Percentiles rank a stretch among this genome's conserved stretches.
These are phyloP conservation scores for Podospora fimiseda DNA, from an alignment of 495 filamentous ascomycete genomes.

Conservation along the genomic window DNA sequence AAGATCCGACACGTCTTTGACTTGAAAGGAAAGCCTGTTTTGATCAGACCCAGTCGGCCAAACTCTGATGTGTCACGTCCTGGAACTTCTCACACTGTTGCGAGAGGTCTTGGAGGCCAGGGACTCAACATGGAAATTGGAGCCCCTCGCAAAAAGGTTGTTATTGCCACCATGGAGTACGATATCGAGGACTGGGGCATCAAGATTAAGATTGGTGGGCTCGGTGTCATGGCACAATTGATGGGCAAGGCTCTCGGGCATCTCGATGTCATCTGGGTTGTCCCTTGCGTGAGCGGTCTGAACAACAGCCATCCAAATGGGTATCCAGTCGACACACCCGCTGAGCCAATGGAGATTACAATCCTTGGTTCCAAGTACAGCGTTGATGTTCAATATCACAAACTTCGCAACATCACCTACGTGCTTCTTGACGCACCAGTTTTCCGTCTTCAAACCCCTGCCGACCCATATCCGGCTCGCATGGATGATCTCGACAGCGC, in stretches of 20 bases:
- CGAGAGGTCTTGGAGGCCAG: background rate
- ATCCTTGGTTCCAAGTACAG: slow-evolving; percentile 56
- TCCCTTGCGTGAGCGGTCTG: slow-evolving; percentile 64
- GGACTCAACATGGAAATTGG: slow-evolving; percentile 15
- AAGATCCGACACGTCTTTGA: slow-evolving; percentile 16
- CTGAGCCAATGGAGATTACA: slow-evolving; percentile 56
- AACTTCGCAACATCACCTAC: slow-evolving; percentile 64
- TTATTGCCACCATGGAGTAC: slow-evolving; percentile 65
- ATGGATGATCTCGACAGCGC: slow-evolving; percentile 69
- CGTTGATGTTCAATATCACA: slow-evolving; percentile 59
- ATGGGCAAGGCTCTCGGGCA: slow-evolving; percentile 67
- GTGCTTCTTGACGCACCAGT: slow-evolving; percentile 64
- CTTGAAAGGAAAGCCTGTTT: slow-evolving; percentile 9
- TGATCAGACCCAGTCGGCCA: background rate
- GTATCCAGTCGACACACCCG: slow-evolving; percentile 47
- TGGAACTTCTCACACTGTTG: background rate
- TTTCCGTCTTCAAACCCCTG: slow-evolving; percentile 58
- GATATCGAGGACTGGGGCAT: slow-evolving; percentile 68
- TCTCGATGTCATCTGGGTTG: slow-evolving; percentile 67
- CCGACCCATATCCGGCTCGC: slow-evolving; percentile 60
- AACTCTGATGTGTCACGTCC: slow-evolving; percentile 3
- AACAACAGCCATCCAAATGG: slow-evolving; percentile 27
- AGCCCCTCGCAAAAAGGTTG: slow-evolving; percentile 18
- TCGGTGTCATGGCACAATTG: slow-evolving; percentile 64
- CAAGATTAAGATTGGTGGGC: slow-evolving; percentile 66